Percentiles rank a stretch among this genome's conserved stretches.
Evolutionary conservation across 441 rosid species (phyloP).

Genomic region (Adansonia grandidieri): DNA sequence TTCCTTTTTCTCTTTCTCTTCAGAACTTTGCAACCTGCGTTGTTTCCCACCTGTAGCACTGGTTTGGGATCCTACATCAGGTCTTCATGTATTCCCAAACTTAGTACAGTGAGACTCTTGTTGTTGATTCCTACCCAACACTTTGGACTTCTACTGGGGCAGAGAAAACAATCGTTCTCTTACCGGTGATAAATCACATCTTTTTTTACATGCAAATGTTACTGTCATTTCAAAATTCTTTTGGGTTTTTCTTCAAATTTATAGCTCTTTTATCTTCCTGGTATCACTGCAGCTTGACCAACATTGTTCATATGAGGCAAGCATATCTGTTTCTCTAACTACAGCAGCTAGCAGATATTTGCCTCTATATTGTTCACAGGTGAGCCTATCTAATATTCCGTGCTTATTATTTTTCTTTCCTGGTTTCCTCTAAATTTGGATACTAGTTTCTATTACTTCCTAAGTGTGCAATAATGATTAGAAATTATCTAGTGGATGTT

Average conservation of each 20-base stretch:
- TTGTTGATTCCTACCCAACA: conserved; percentile 84
- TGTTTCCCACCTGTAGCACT: conserved; percentile 98
- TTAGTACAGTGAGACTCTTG: conserved; percentile 63
- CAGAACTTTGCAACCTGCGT: conserved; percentile 92
- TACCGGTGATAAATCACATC: conserved; percentile 57
- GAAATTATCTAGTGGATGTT: not conserved
- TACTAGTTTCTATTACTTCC: conserved; percentile 10
- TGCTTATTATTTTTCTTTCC: not conserved
- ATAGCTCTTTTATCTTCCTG: conserved; percentile 23
- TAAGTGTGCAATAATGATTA: not conserved
- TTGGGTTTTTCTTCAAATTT: conserved; percentile 19
- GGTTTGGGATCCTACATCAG: conserved; percentile 93
- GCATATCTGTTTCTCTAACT: conserved; percentile 63
- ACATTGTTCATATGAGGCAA: conserved; percentile 84
- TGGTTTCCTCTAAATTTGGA: conserved; percentile 1
- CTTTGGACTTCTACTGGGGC: conserved; percentile 70
- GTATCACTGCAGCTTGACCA: conserved; percentile 85
- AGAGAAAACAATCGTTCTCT: conserved; percentile 70
- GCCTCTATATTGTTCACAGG: conserved; percentile 81
- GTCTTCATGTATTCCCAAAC: conserved; percentile 77
- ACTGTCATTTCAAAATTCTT: conserved; percentile 8
- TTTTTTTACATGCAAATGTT: conserved; percentile 21
- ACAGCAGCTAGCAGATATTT: conserved; percentile 79
- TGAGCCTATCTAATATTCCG: conserved; percentile 32
- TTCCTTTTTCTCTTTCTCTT: conserved; percentile 17